Evolutionary conservation across 176 grass and related monocot species (phyloP).

Genomic region (Oryza punctata): DNA sequence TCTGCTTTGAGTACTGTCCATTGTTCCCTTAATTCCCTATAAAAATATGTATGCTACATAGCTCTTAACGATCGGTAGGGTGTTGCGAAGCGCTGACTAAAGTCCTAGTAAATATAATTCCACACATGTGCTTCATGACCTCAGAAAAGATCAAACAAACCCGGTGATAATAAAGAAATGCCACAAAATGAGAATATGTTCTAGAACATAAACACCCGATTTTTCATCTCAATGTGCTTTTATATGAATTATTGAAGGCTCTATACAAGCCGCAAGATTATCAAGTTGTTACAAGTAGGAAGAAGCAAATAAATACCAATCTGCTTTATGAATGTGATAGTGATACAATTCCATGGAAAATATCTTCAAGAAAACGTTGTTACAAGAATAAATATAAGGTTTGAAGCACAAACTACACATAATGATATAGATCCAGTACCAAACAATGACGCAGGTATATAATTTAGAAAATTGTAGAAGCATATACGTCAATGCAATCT

Average conservation of each 20-base stretch:
- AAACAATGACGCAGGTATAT: not conserved
- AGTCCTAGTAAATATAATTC: not conserved
- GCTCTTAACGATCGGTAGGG: too few relatives aligned
- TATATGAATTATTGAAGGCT: not conserved
- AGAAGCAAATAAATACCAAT: not conserved
- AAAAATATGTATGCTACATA: too few relatives aligned
- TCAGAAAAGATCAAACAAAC: not conserved
- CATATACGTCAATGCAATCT: not conserved
- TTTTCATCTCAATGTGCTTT: not conserved
- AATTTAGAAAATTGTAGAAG: not conserved
- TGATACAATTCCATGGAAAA: not conserved
- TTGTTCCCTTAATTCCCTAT: too few relatives aligned
- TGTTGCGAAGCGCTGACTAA: too few relatives aligned
- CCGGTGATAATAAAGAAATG: constrained; percentile 12
- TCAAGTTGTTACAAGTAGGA: constrained; percentile 2
- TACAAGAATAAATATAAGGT: not conserved
- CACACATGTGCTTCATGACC: not conserved
- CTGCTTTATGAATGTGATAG: not conserved
- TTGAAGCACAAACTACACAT: not conserved
- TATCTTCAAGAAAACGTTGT: not conserved
- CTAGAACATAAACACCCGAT: not conserved
- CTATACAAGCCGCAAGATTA: not conserved
- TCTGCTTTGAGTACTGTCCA: too few relatives aligned
- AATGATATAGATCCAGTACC: not conserved
- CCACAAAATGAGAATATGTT: not conserved